Evolutionary conservation across 495 filamentous ascomycete genomes (phyloP).

Genomic region (Pseudevernia furfuracea): DNA sequence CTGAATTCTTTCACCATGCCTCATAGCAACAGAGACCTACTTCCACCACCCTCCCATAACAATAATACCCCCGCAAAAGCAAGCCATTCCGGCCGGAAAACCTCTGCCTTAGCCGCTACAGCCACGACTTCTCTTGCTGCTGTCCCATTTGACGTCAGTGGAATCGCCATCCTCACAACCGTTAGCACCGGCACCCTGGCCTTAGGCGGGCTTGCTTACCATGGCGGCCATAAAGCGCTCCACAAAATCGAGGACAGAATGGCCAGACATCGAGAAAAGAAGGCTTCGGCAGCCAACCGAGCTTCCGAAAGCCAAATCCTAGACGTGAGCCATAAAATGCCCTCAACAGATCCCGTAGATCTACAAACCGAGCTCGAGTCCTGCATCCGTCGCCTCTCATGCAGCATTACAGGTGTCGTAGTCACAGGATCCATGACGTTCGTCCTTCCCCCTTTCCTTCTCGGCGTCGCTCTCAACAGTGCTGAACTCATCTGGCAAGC

Average conservation of each 20-base stretch:
- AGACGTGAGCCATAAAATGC: background rate
- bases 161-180: background rate
- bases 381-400: conserved; percentile 2
- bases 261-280: background rate
- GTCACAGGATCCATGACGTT: background rate
- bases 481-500: background rate
- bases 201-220: background rate
- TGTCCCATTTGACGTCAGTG: background rate
- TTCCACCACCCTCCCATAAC: background rate
- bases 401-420: conserved; percentile 2
- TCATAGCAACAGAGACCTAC: background rate
- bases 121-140: background rate
- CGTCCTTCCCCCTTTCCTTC: background rate
- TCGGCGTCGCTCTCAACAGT: conserved; percentile 2
- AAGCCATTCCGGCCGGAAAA: background rate
- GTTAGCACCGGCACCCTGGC: background rate
- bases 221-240: background rate
- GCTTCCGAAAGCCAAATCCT: background rate
- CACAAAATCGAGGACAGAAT: background rate
- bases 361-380: background rate
- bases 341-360: background rate
- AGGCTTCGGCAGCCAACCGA: background rate
- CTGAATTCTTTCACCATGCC: background rate
- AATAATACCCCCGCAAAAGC: background rate
- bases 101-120: background rate